Evolutionary conservation across 495 filamentous ascomycete species (phyloP).

Genomic region (Penicillium bialowiezense): DNA sequence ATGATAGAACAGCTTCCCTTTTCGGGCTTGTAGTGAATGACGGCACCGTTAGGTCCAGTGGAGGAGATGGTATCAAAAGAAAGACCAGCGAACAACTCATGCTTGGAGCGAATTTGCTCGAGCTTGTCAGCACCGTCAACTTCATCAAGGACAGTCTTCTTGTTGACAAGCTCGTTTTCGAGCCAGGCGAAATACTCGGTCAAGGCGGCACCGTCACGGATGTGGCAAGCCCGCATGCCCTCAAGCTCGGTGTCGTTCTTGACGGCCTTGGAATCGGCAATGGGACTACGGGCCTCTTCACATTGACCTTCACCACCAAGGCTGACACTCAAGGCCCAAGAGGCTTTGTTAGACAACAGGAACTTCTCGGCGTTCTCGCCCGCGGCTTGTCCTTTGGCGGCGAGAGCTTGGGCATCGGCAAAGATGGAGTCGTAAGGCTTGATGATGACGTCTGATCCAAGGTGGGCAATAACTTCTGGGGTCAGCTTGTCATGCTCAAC

Average conservation of each 20-base stretch:
- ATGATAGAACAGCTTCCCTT: slow-evolving; percentile 76
- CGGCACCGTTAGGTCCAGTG: slow-evolving; percentile 88
- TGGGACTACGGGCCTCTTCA: slow-evolving; percentile 82
- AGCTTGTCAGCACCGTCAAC: slow-evolving; percentile 89
- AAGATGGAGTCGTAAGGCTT: slow-evolving; percentile 87
- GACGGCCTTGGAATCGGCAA: slow-evolving; percentile 94
- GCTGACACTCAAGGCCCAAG: slow-evolving; percentile 87
- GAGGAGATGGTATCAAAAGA: slow-evolving; percentile 97
- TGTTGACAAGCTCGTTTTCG: slow-evolving; percentile 76
- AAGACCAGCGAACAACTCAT: slow-evolving; percentile 82
- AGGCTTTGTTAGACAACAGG: slow-evolving; percentile 82
- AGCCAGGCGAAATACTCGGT: slow-evolving; percentile 96
- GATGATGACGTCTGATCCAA: slow-evolving; percentile 69
- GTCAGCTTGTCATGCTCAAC: slow-evolving; percentile 76
- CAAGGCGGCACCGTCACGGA: slow-evolving; percentile 89
- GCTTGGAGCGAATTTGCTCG: slow-evolving; percentile 75
- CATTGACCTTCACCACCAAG: slow-evolving; percentile 86
- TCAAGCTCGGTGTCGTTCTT: slow-evolving; percentile 91
- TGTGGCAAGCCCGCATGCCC: slow-evolving; percentile 92
- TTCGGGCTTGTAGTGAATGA: slow-evolving; percentile 97
- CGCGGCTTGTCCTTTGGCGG: slow-evolving; percentile 33
- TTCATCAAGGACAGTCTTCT: slow-evolving; percentile 77
- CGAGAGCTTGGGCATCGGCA: slow-evolving; percentile 65
- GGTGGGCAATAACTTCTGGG: slow-evolving; percentile 64
- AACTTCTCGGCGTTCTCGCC: slow-evolving; percentile 59